A percentile compares a stretch with the other conserved stretches of the same genome.
Conservation (phyloP, 768 basidiomycete genomes). For the Leccinum sublutescens region DNA sequence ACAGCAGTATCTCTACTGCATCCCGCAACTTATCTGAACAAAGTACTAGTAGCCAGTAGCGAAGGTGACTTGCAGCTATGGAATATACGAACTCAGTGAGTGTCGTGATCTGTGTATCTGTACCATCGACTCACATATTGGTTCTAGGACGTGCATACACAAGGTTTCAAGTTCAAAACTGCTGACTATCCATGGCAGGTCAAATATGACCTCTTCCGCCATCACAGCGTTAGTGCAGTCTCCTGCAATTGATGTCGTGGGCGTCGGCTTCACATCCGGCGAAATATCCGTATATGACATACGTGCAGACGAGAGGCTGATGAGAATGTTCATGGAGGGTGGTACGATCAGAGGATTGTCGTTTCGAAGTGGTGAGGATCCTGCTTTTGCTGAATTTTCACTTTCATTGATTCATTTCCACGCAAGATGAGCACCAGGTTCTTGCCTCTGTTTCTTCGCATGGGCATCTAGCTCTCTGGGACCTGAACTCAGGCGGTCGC, state of each 20-base stretch:
- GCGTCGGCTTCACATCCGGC: conserved; percentile 87
- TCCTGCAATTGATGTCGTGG: conserved; percentile 94
- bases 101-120: conserved; percentile 5
- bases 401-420: conserved; percentile 4
- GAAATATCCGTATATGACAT: conserved; percentile 89
- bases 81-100: conserved; percentile 85
- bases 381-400: neutral
- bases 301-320: conserved; percentile 82
- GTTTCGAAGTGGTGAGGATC: conserved; percentile 76
- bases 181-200: conserved; percentile 37
- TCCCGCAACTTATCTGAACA: conserved; percentile 96
- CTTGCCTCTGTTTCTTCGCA: conserved; percentile 84
- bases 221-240: conserved; percentile 86
- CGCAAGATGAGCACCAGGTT: conserved; percentile 78
- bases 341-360: conserved; percentile 72
- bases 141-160: conserved; percentile 74
- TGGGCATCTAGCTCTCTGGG: conserved; percentile 93
- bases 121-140: neutral
- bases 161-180: conserved; percentile 61
- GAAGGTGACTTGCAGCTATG: conserved; percentile 88
- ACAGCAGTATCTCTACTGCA: conserved; percentile 85
- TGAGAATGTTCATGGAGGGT: conserved; percentile 90
- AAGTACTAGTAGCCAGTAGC: conserved; percentile 79
- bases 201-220: conserved; percentile 36
- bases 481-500: conserved; percentile 78